These are phyloP conservation scores for Pseudozyma tsukubaensis DNA, from an alignment of 1,284 basidiomycete genomes.

Conservation along the genomic window DNA sequence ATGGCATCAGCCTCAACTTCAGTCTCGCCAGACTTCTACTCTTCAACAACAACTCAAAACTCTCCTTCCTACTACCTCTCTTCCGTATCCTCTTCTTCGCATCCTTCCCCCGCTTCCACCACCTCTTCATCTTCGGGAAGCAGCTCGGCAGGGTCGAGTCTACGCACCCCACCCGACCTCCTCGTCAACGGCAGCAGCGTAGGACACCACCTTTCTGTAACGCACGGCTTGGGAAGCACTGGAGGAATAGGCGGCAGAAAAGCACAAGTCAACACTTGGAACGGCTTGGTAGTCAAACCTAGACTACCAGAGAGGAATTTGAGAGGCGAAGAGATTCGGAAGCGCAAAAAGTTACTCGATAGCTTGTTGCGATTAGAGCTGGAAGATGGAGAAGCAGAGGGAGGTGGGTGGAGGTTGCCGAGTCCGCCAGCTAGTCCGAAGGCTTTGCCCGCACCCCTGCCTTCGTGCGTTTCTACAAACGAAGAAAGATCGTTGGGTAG, in stretches of 20 bases:
- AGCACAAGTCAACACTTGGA: constrained; percentile 36
- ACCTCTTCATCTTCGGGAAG: constrained; percentile 6
- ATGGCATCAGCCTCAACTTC: not conserved
- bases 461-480: no score
- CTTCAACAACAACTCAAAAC: not conserved
- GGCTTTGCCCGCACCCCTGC: not conserved
- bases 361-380: not conserved
- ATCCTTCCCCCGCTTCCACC: constrained; percentile 24
- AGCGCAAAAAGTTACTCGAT: constrained; percentile 15
- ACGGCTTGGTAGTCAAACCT: constrained; percentile 24
- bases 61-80: constrained; percentile 29
- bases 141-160: constrained; percentile 14
- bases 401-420: constrained; percentile 9
- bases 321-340: constrained; percentile 14
- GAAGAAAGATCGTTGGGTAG: no score
- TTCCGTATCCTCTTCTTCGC: not conserved
- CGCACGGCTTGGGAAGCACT: not conserved
- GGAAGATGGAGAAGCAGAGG: no score
- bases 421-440: constrained; percentile 37
- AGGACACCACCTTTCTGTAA: constrained; percentile 1
- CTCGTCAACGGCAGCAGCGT: constrained; percentile 42
- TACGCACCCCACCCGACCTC: constrained; percentile 57
- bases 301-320: constrained; percentile 5
- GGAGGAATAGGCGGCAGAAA: not conserved
- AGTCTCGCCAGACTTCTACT: constrained; percentile 10